A percentile compares a stretch with the other conserved stretches of the same genome.
Evolutionary conservation across 1,139 yeast genomes (phyloP).

Genomic region (Yarrowia galli): DNA sequence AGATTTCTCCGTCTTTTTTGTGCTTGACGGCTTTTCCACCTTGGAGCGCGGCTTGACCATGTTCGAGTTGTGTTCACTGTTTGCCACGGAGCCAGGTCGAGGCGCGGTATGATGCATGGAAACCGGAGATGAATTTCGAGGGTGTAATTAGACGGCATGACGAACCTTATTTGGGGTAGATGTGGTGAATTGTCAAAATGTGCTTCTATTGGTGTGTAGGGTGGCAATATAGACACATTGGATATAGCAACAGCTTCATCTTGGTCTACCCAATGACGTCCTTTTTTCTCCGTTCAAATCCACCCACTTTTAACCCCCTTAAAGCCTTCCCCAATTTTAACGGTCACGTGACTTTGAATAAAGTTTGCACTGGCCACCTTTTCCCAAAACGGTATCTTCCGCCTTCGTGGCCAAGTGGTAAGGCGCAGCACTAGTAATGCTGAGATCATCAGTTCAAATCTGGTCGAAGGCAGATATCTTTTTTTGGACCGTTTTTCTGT

Average conservation of each 20-base stretch:
- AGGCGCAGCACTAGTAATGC: conserved; percentile 39
- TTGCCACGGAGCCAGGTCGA: not conserved
- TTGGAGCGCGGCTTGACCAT: conserved; percentile 17
- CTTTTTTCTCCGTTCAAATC: no score
- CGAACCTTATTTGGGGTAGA: not conserved
- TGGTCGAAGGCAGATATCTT: conserved; percentile 32
- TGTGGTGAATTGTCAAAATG: no score
- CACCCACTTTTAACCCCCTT: no score
- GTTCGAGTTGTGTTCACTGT: not conserved
- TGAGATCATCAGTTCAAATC: conserved; percentile 38
- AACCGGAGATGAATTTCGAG: not conserved
- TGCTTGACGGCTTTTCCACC: conserved; percentile 10
- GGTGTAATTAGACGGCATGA: not conserved
- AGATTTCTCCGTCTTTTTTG: conserved; percentile 3
- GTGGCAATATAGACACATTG: no score
- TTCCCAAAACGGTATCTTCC: not conserved
- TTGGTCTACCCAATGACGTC: no score
- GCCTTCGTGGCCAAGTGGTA: conserved; percentile 39
- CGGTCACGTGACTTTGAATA: not conserved
- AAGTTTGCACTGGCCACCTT: not conserved
- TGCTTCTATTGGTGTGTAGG: no score
- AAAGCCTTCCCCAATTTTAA: not conserved
- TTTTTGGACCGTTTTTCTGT: conserved; percentile 1
- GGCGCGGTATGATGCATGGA: not conserved
- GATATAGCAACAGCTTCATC: no score